phyloP scores from a whole-genome alignment of 495 filamentous ascomycete genomes.

The Aspergillus coremiiformis region DNA sequence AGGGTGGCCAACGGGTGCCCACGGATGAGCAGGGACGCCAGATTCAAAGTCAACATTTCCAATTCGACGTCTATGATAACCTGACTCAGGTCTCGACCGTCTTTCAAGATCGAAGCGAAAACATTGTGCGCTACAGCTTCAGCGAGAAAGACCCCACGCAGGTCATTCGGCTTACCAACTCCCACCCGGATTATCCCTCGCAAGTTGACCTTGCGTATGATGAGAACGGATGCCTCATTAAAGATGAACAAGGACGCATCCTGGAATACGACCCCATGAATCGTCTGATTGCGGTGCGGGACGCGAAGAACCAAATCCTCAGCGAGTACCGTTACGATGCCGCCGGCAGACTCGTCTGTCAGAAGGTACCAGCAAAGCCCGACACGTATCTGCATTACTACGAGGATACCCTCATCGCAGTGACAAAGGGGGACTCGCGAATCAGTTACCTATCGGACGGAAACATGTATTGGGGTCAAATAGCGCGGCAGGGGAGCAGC shows the following conservation, averaged over 20 bases:
- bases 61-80: neutral
- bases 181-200: neutral
- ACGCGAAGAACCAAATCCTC: neutral
- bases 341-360: neutral
- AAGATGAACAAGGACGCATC: conserved; percentile 1
- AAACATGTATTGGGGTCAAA: neutral
- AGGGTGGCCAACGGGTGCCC: neutral
- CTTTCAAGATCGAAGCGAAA: neutral
- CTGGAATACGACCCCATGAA: neutral
- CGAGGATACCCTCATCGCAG: conserved; percentile 1
- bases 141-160: conserved; percentile 2
- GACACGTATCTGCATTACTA: neutral
- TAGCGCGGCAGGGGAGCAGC: neutral
- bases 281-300: neutral
- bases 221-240: conserved; percentile 2
- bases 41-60: conserved; percentile 1
- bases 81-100: neutral
- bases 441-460: neutral
- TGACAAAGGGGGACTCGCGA: neutral
- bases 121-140: neutral
- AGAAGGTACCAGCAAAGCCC: neutral
- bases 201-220: conserved; percentile 3
- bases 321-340: conserved; percentile 7
- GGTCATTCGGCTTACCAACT: conserved; percentile 4
- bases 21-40: neutral